These are phyloP conservation scores for Barnettozyma siamensis DNA, from an alignment of 805 yeast genomes.

Conservation along the genomic window DNA sequence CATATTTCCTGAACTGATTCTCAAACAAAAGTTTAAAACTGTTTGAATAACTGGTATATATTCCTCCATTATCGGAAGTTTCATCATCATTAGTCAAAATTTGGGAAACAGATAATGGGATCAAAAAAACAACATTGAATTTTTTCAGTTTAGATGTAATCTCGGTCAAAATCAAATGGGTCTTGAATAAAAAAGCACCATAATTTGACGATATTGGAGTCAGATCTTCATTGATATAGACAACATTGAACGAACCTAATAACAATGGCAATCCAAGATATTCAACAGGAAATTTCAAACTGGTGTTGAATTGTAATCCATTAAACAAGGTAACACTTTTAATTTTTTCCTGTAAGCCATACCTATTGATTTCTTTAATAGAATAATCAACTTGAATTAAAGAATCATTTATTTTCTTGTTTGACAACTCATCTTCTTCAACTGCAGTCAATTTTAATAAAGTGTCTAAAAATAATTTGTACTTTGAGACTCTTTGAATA, in stretches of 20 bases:
- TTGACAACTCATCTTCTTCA: conserved; percentile 14
- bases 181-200: conserved; percentile 43
- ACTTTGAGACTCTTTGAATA: conserved; percentile 42
- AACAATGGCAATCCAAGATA: conserved; percentile 42
- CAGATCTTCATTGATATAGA: conserved; percentile 32
- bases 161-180: conserved; percentile 40
- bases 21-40: conserved; percentile 45
- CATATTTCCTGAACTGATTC: conserved; percentile 35
- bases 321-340: conserved; percentile 14
- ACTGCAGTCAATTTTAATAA: conserved; percentile 27
- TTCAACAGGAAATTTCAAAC: conserved; percentile 31
- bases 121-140: conserved; percentile 37
- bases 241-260: conserved; percentile 36
- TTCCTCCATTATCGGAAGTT: conserved; percentile 23
- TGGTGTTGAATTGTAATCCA: conserved; percentile 12
- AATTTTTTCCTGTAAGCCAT: conserved; percentile 22
- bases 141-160: conserved; percentile 20
- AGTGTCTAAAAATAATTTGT: conserved; percentile 44
- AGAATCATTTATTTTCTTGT: conserved; percentile 13
- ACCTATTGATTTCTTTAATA: conserved; percentile 27
- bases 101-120: conserved; percentile 38
- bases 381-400: conserved; percentile 18
- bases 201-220: conserved; percentile 9
- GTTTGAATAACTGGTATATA: conserved; percentile 28
- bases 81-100: conserved; percentile 24